These are phyloP conservation scores for Pseudognaphalium luteoalbum DNA, from an alignment of 129 eudicot genomes.

Conservation along the genomic window DNA sequence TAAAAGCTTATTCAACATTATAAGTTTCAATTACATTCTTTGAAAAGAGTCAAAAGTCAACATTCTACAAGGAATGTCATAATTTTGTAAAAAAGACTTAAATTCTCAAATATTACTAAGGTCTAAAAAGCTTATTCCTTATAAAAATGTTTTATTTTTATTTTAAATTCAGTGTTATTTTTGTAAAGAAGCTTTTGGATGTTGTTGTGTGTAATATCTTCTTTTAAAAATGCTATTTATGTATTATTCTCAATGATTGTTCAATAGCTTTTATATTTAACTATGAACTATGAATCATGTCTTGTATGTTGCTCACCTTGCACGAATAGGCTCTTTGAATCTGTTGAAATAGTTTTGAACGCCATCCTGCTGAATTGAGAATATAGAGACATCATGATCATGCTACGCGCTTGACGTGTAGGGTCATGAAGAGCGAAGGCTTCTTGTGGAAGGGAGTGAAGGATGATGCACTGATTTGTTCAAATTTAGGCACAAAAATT, in stretches of 20 bases:
- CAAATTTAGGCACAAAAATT: too few relatives aligned
- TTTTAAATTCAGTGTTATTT: too few relatives aligned
- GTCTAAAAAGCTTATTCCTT: too few relatives aligned
- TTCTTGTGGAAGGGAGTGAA: neutral
- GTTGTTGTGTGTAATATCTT: too few relatives aligned
- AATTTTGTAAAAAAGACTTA: too few relatives aligned
- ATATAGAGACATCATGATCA: conserved; percentile 13
- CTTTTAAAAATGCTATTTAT: too few relatives aligned
- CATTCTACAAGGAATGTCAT: too few relatives aligned
- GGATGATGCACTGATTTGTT: neutral
- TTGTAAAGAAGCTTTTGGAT: too few relatives aligned
- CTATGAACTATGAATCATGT: neutral
- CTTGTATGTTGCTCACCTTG: conserved; percentile 41
- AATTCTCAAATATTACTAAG: too few relatives aligned
- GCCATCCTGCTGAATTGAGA: conserved; percentile 46
- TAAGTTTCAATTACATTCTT: neutral
- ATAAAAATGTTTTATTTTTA: too few relatives aligned
- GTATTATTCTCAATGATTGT: neutral
- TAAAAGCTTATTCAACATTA: neutral
- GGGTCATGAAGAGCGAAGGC: too few relatives aligned
- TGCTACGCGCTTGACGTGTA: neutral
- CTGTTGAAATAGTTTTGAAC: conserved; percentile 34
- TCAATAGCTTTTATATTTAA: neutral
- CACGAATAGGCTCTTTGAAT: conserved; percentile 49
- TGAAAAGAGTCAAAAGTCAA: neutral